Conservation (phyloP, 2,329 filamentous ascomycete species). For the Penicillium sp. region DNA sequence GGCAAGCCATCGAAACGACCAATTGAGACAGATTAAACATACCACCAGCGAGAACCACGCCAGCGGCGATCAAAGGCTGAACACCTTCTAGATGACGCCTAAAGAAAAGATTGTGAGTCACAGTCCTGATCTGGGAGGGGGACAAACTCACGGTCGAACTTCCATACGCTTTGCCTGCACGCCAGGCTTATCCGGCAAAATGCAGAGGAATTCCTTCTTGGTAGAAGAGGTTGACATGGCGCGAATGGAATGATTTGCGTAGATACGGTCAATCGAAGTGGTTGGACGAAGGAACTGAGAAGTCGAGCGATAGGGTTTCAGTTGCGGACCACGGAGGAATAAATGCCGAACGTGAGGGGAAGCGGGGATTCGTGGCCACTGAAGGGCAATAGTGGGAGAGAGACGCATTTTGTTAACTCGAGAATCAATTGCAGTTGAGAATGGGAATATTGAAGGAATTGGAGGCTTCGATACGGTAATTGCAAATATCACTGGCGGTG, state of each 20-base stretch:
- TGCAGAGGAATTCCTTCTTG: conserved; percentile 61
- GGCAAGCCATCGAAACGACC: too few species aligned
- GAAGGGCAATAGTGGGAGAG: background rate
- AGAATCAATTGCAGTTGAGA: background rate
- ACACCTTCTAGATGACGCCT: conserved; percentile 55
- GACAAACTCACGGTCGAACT: conserved; percentile 28
- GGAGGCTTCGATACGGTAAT: too few species aligned
- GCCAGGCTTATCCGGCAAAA: conserved; percentile 62
- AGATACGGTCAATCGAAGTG: too few species aligned
- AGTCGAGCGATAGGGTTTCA: conserved; percentile 4
- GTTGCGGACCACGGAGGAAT: conserved; percentile 12
- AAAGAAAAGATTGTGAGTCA: conserved; percentile 6
- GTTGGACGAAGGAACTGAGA: conserved; percentile 2
- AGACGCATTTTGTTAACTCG: too few species aligned
- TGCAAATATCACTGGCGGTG: too few species aligned
- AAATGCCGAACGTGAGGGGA: conserved; percentile 18
- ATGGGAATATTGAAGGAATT: too few species aligned
- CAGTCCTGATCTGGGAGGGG: background rate
- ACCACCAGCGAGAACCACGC: conserved; percentile 61
- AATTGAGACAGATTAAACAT: too few species aligned
- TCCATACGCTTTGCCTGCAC: conserved; percentile 56
- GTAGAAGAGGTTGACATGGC: conserved; percentile 25
- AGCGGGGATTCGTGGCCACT: conserved; percentile 13
- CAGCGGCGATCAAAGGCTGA: conserved; percentile 49
- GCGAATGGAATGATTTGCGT: too few species aligned